phyloP scores from a whole-genome alignment of 345 rosid species.

The Streptanthus diversifolius region DNA sequence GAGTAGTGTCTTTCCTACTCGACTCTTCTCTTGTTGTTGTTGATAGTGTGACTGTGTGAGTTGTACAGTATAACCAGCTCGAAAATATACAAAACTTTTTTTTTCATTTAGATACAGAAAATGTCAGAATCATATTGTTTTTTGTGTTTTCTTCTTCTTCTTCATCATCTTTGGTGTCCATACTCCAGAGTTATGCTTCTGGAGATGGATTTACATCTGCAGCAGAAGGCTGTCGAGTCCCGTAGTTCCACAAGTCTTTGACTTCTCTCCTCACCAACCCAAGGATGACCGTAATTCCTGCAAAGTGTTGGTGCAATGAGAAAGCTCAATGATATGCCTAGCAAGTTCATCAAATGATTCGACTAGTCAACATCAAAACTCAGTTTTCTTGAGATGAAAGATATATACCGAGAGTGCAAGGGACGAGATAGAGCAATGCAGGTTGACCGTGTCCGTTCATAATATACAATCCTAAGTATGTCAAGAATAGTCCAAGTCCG shows the following conservation, averaged over 20 bases:
- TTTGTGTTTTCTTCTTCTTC: background rate
- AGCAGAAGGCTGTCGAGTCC: constrained; percentile 31
- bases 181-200: constrained; percentile 3
- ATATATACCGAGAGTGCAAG: constrained; percentile 86
- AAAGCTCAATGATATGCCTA: background rate
- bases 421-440: constrained; percentile 97
- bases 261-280: constrained; percentile 65
- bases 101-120: background rate
- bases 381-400: background rate
- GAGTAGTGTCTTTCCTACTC: background rate
- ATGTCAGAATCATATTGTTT: background rate
- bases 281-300: constrained; percentile 59
- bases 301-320: background rate
- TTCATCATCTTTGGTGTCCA: background rate
- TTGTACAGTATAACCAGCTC: background rate
- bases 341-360: background rate
- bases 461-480: constrained; percentile 81
- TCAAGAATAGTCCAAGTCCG: constrained; percentile 72
- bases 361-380: background rate
- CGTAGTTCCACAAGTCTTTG: constrained; percentile 55
- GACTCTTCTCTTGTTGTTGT: background rate
- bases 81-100: background rate
- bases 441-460: constrained; percentile 98
- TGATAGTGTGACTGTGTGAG: background rate
- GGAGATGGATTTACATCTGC: constrained; percentile 24